phyloP scores from a whole-genome alignment of 352 stramenopile genomes.

The Pythium plurisporium region DNA sequence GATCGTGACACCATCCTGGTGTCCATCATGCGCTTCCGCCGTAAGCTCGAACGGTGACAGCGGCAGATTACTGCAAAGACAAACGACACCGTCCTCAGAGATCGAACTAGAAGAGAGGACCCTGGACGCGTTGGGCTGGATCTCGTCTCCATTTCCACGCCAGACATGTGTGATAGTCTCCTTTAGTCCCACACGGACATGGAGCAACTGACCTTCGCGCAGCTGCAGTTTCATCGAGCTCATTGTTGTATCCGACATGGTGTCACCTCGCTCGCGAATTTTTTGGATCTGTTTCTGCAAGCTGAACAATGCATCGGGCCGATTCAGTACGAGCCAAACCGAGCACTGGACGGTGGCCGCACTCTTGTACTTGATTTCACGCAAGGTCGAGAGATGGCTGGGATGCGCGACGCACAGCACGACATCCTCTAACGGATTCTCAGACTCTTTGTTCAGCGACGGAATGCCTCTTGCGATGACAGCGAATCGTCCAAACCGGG shows the following conservation, averaged over 20 bases:
- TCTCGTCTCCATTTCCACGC: neutral
- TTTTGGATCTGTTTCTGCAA: neutral
- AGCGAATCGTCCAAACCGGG: slow-evolving; percentile 13
- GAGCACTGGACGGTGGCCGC: neutral
- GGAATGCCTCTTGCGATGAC: slow-evolving; percentile 11
- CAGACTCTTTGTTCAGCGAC: slow-evolving; percentile 13
- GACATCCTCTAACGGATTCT: slow-evolving; percentile 12
- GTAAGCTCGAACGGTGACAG: slow-evolving; percentile 1
- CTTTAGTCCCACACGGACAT: slow-evolving; percentile 5
- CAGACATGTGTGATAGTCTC: slow-evolving; percentile 12
- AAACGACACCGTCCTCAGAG: slow-evolving; percentile 1
- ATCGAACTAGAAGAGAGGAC: no score
- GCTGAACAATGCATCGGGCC: slow-evolving; percentile 3
- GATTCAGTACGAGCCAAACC: slow-evolving; percentile 13
- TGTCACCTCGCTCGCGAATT: neutral
- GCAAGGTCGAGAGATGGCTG: neutral
- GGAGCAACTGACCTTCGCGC: slow-evolving; percentile 3
- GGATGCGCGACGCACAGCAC: slow-evolving; percentile 15
- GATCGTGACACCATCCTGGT: neutral
- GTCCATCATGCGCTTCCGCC: neutral
- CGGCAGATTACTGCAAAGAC: neutral
- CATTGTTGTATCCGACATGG: neutral
- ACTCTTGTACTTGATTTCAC: neutral
- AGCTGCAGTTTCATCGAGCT: neutral
- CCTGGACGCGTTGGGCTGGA: neutral